These are phyloP conservation scores for Gnomoniopsis sp. DNA, from an alignment of 2,329 filamentous ascomycete species.

Conservation along the genomic window DNA sequence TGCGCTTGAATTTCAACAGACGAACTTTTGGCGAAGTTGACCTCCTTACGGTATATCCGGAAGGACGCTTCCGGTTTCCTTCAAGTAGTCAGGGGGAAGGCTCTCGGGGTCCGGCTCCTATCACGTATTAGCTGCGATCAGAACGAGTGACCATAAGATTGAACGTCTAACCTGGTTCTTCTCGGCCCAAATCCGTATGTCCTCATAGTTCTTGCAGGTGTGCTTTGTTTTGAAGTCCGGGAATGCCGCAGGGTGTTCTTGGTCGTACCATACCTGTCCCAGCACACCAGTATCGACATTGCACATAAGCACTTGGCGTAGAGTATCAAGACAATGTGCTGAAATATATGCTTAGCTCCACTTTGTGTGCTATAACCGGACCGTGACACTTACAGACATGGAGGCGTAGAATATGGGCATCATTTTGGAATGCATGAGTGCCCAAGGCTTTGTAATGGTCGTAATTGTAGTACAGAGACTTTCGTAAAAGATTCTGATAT, in stretches of 20 bases:
- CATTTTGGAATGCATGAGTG: conserved; percentile 52
- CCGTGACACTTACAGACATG: conserved; percentile 51
- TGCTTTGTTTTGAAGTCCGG: conserved; percentile 62
- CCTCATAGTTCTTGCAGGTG: conserved; percentile 39
- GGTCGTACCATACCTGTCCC: conserved; percentile 58
- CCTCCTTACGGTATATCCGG: too few species aligned
- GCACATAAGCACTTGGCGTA: conserved; percentile 63
- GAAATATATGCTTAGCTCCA: neutral
- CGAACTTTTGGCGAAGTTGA: too few species aligned
- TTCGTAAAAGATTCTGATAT: conserved; percentile 53
- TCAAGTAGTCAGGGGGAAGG: too few species aligned
- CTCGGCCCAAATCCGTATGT: conserved; percentile 45
- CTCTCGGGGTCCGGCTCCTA: too few species aligned
- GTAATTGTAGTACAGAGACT: conserved; percentile 57
- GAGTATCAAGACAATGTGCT: conserved; percentile 59
- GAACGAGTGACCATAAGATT: too few species aligned
- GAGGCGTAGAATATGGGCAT: conserved; percentile 48
- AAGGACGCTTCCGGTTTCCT: too few species aligned
- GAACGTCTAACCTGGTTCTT: conserved; percentile 38
- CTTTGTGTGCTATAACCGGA: neutral
- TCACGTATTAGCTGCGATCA: too few species aligned
- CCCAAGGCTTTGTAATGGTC: conserved; percentile 51
- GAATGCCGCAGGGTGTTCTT: conserved; percentile 43
- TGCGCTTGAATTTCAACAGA: too few species aligned
- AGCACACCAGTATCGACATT: conserved; percentile 57